Base-by-base conservation (phyloP, 495 filamentous ascomycete species). In the Penicillium macrosclerotiorum region DNA sequence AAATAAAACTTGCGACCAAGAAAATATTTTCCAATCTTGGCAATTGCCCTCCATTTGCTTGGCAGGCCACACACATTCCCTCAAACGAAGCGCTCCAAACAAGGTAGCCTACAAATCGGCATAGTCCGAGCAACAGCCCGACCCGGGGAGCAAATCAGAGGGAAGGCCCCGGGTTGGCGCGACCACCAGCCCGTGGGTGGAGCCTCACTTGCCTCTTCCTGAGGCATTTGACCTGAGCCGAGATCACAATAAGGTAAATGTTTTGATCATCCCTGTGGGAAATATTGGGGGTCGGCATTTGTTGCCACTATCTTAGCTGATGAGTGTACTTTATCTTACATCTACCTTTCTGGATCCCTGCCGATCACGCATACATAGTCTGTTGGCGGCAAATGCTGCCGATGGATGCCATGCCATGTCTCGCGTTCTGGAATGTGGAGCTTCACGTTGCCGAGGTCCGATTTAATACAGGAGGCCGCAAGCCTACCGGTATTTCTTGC, bases 41-140 rank as follows among this genome's bases (percentile, higher is more conserved):
- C 47, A 37, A n/a, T 34, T 19, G 18, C 32, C 40, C 33, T 38
- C 47, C 34, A 11, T 33, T n/a, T 44, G 47, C 47, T 43, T 38
- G 34, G 41, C 36, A 40, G 29, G 23, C n/a, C 18, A 33, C 22
- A 27, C 12, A 24, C 9, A 16, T 13, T 37, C 20, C 36, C 36
- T 6, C 12, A 24, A 37, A 12, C 22, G 35, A 37, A 37, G 22
- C 35, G 13, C 12, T 9, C 16, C 20, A 13, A n/a, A 24, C 8
- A 8, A 13, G 5, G 4, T 24, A 24, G 12, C 7, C n/a, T 38
- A 22, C n/a, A 38, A 38, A 14, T 38, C 36, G 36, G 36, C 36
- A 38, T 25, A 25, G 20, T 25, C 36, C 36, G 20, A 38, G 36
- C 2, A 7, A 9, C 36, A 25, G 22, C 13, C 12, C 27, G 39